Base-by-base conservation (phyloP, 2,329 filamentous ascomycete species). In the Penicillium olsonii region DNA sequence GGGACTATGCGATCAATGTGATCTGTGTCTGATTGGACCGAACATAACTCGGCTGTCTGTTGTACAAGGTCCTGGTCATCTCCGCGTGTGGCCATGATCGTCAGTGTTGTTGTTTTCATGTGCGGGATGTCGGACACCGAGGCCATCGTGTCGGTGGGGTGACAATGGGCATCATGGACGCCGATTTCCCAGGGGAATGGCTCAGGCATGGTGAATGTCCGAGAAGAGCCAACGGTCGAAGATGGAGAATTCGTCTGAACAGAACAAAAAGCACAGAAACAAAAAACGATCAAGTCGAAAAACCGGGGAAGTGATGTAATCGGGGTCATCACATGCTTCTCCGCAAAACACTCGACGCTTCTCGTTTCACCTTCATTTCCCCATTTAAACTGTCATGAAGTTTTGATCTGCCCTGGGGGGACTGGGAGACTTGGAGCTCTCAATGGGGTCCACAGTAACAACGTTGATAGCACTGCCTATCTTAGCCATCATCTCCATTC, bases 101-200 rank as follows among this genome's bases (percentile, higher is more conserved):
- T 85, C 12, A 87, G 71, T 2, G 78, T 74, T 35, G 72, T 75
- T 2, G 82, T 77, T 59, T 78, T 78, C 83, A 87, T 86, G 15
- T 63, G 60, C 7, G 77, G 71, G 40, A 87, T 82, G 14, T 72
- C 68, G 18, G 74, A 60, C 47, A 85, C 72, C 29, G 77, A 81
- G 19, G 78, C 70, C 71, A 85, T 79, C 9, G 81, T 84, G 63
- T 86, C 84, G 37, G 84, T 87, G 7, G 84, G 84, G 62, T 87
- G 84, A 57, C 84, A 87, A 64, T 87, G 84, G 24, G 83, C 83
- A 63, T 87, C 84, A 55, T 78, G 84, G 39, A 86, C 75, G 17
- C 82, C 82, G 22, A 85, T 60, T 35, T 83, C 73, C 83, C 83
- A 85, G n/a, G 83, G 83, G 18, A 85, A 83, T 19, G 61, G 40